Conservation (phyloP, 129 eudicot species). For the Chrysanthemum makinoi region DNA sequence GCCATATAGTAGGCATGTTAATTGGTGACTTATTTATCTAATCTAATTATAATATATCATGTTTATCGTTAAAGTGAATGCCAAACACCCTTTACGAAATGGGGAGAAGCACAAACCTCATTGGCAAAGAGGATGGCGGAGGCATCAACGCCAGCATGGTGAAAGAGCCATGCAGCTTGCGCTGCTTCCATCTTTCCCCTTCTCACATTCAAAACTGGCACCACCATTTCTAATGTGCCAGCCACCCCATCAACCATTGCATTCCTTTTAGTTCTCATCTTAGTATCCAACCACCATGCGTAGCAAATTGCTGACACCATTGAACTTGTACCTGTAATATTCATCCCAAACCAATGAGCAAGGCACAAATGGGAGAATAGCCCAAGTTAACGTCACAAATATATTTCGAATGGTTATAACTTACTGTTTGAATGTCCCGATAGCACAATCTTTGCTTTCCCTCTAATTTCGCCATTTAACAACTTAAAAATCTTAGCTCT, state of each 20-base stretch:
- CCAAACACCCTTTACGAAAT: neutral
- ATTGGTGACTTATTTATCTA: too few species aligned
- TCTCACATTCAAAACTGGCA: slow-evolving; percentile 72
- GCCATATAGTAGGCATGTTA: too few species aligned
- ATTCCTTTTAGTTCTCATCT: slow-evolving; percentile 35
- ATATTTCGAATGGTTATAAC: neutral
- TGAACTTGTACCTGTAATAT: slow-evolving; percentile 67
- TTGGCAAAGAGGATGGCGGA: slow-evolving; percentile 61
- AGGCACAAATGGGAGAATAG: neutral
- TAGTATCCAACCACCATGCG: slow-evolving; percentile 63
- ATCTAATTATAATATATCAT: too few species aligned
- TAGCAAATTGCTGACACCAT: slow-evolving; percentile 82
- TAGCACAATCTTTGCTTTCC: slow-evolving; percentile 73
- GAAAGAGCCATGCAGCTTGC: slow-evolving; percentile 85
- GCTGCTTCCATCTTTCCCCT: slow-evolving; percentile 84
- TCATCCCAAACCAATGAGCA: slow-evolving; percentile 4
- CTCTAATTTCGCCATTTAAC: slow-evolving; percentile 49
- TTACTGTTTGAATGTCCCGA: slow-evolving; percentile 82
- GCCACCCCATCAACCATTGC: slow-evolving; percentile 21
- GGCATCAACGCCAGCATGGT: slow-evolving; percentile 71
- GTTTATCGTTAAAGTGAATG: too few species aligned
- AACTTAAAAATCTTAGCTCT: slow-evolving; percentile 46
- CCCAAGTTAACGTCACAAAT: neutral
- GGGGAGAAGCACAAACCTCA: slow-evolving; percentile 43
- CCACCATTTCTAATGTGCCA: slow-evolving; percentile 44